phyloP scores from a whole-genome alignment of 208 protist genomes.

The Trypanosoma theileri region DNA sequence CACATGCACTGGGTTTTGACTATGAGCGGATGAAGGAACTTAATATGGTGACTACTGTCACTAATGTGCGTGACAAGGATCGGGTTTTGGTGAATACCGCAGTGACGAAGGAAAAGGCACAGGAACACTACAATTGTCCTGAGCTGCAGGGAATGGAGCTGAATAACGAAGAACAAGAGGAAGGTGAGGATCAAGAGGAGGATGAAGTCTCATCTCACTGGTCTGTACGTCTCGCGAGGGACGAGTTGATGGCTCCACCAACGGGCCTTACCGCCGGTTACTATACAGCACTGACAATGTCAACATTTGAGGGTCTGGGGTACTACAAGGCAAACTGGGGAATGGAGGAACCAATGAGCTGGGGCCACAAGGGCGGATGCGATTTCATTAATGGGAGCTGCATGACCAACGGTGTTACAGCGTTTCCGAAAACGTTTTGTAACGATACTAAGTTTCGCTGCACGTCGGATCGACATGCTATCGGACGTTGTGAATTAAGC shows the following conservation, averaged over 20 bases:
- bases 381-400: slow-evolving; percentile 46
- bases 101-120: slow-evolving; percentile 35
- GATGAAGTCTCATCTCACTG: slow-evolving; percentile 76
- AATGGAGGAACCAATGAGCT: slow-evolving; percentile 66
- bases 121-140: slow-evolving; percentile 69
- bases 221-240: slow-evolving; percentile 73
- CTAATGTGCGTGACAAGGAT: neutral
- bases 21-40: neutral
- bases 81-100: slow-evolving; percentile 9
- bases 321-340: slow-evolving; percentile 76
- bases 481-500: neutral
- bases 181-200: slow-evolving; percentile 30
- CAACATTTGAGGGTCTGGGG: slow-evolving; percentile 72
- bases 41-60: neutral
- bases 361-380: slow-evolving; percentile 69
- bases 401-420: slow-evolving; percentile 30
- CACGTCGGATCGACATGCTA: neutral
- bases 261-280: slow-evolving; percentile 16
- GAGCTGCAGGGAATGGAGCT: slow-evolving; percentile 62
- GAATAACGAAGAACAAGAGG: slow-evolving; percentile 45
- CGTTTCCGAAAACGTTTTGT: slow-evolving; percentile 60
- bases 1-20: slow-evolving; percentile 42
- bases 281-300: slow-evolving; percentile 79
- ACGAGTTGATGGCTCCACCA: slow-evolving; percentile 82
- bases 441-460: neutral